Evolutionary conservation across 2,329 filamentous ascomycete species (phyloP), one percentile per base, ranked within the genome.

Genomic region (Fonsecaea monophora): DNA sequence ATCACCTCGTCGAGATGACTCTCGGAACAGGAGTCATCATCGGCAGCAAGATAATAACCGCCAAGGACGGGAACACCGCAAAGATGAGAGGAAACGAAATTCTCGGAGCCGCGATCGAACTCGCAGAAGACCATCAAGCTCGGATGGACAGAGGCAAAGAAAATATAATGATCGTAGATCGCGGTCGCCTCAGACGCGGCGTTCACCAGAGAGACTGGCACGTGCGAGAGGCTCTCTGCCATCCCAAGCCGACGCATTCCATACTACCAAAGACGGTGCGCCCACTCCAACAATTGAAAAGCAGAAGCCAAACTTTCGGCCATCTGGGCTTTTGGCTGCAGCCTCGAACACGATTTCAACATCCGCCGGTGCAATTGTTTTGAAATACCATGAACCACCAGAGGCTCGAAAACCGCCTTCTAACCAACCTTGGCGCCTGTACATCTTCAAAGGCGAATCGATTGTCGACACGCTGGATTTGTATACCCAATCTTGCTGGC

Each of bases 341-440:
- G 93, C 92, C 70, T 93, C 93, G 60, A 98, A 99, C 77, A 88
- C 88, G 7, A 88, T 96, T 69, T 87, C 87, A 21, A 32, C 88
- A 88, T 76, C 79, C 9, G 72, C 74, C 42, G 90, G 89, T 3
- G 85, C 86, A 25, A 89, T 97, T 62, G 88, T 92, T 2, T 86
- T 99, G 55, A 98, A 98, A 82, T 99, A 99, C 78, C 92, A 97
- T 80, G 95, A 99, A 79, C 95, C 95, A 1, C 82, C 92, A 10
- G 95, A 99, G 81, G 92, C 94, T 58, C 90, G 95, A 66, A 97
- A 97, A 73, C 92, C 95, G 0, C 85, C 94, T 0, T 76, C 90
- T 0, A 89, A 88, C 62, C 89, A 95, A 72, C 82, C 87, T 65
- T 99, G 94, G 94, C 91, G 92, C 67, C 82, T 99, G 56, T 98